A percentile compares a stretch with the other conserved stretches of the same genome.
phyloP scores from a whole-genome alignment of 805 yeast genomes.

The Metschnikowia koreensis region DNA sequence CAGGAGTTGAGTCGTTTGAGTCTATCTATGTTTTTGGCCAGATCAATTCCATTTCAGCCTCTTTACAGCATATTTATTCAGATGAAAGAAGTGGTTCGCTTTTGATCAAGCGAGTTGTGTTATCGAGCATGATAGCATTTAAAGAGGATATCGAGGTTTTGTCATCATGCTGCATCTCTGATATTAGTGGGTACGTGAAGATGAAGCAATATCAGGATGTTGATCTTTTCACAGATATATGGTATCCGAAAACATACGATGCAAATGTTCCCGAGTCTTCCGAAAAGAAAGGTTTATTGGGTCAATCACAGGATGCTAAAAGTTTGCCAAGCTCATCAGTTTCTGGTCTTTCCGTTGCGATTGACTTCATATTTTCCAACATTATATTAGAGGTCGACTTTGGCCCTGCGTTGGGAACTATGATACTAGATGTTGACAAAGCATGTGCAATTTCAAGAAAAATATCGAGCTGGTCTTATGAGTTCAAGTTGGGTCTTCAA shows the following conservation, averaged over 20 bases:
- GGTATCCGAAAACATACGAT: constrained; percentile 52
- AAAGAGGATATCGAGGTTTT: constrained; percentile 40
- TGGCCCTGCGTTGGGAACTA: constrained; percentile 78
- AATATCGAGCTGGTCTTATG: constrained; percentile 67
- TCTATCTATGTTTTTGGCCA: constrained; percentile 27
- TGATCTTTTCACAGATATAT: constrained; percentile 75
- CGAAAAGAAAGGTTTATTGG: constrained; percentile 5
- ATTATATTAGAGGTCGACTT: constrained; percentile 62
- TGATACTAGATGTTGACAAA: constrained; percentile 52
- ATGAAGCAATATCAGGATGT: constrained; percentile 86
- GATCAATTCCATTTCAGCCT: constrained; percentile 58
- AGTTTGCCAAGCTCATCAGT: neutral
- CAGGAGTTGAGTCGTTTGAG: constrained; percentile 30
- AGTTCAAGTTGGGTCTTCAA: constrained; percentile 59
- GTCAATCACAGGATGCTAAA: neutral
- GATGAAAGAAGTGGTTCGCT: constrained; percentile 83
- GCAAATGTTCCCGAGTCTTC: neutral
- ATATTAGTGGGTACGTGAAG: constrained; percentile 62
- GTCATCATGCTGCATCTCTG: constrained; percentile 52
- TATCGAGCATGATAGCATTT: constrained; percentile 49
- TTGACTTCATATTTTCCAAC: constrained; percentile 55
- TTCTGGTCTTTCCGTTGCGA: constrained; percentile 69
- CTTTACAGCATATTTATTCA: constrained; percentile 87
- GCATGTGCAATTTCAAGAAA: constrained; percentile 72
- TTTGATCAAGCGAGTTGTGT: constrained; percentile 41